Evolutionary conservation across 2,329 filamentous ascomycete genomes (phyloP).

Genomic region (Arthrobotrys pseudoclavata): DNA sequence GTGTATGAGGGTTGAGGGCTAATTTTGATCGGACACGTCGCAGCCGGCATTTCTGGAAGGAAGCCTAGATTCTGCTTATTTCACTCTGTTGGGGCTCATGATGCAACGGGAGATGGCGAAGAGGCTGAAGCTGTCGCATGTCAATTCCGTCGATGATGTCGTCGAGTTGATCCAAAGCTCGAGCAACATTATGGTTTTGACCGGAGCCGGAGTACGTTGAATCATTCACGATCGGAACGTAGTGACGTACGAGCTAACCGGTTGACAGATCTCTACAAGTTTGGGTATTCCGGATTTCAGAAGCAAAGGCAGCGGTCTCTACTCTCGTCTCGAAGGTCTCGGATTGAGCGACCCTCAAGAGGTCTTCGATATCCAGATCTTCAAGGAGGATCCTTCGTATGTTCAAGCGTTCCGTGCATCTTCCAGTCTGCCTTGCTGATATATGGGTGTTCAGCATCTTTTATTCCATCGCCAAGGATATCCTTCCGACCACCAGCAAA

Average conservation of each 20-base stretch:
- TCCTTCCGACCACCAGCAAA: conserved; percentile 82
- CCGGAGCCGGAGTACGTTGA: conserved; percentile 79
- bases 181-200: conserved; percentile 91
- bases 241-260: conserved; percentile 35
- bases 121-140: conserved; percentile 81
- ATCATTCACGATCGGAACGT: neutral
- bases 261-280: conserved; percentile 84
- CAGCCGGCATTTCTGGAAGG: conserved; percentile 79
- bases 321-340: conserved; percentile 83
- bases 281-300: conserved; percentile 97
- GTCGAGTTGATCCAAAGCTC: conserved; percentile 80
- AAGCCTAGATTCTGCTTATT: conserved; percentile 79
- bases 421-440: neutral
- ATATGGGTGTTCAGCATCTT: conserved; percentile 72
- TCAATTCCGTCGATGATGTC: conserved; percentile 90
- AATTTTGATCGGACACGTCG: conserved; percentile 34
- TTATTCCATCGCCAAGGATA: conserved; percentile 91
- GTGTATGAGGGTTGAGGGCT: conserved; percentile 23
- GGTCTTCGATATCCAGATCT: conserved; percentile 91
- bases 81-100: conserved; percentile 79
- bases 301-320: conserved; percentile 91
- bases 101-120: conserved; percentile 85
- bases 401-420: neutral
- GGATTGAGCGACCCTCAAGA: conserved; percentile 89
- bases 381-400: conserved; percentile 81